phyloP scores from a whole-genome alignment of 352 stramenopile genomes.

The Phytophthora quininea region DNA sequence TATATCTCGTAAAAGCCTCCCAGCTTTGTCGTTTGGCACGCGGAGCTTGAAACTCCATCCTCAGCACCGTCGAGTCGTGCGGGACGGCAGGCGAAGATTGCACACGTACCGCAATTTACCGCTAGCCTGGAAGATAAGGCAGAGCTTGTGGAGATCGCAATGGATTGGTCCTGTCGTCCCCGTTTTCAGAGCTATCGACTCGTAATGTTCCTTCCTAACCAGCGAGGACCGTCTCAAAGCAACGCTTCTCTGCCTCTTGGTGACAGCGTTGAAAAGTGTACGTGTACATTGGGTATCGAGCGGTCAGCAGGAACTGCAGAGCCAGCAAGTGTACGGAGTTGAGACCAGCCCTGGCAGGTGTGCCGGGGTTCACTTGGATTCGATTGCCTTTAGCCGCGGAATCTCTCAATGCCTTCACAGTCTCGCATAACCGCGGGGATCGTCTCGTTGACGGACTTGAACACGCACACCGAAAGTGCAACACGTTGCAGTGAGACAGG shows the following conservation, averaged over 20 bases:
- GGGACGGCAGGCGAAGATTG: no score
- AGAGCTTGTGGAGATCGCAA: neutral
- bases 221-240: no score
- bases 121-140: neutral
- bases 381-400: neutral
- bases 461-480: neutral
- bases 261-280: no score
- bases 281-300: no score
- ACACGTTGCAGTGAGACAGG: neutral
- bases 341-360: neutral
- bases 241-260: no score
- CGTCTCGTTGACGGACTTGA: neutral
- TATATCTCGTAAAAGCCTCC: no score
- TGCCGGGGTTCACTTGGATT: neutral
- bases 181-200: no score
- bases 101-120: neutral
- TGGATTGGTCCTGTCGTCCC: neutral
- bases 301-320: no score
- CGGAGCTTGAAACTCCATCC: neutral
- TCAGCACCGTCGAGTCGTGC: neutral
- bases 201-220: no score
- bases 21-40: no score
- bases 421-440: neutral
- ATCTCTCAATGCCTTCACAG: no score
- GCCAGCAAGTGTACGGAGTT: neutral